A percentile compares a stretch with the other conserved stretches of the same genome.
Conservation (phyloP, 2,329 filamentous ascomycete species). For the Pseudocercospora crystallina region DNA sequence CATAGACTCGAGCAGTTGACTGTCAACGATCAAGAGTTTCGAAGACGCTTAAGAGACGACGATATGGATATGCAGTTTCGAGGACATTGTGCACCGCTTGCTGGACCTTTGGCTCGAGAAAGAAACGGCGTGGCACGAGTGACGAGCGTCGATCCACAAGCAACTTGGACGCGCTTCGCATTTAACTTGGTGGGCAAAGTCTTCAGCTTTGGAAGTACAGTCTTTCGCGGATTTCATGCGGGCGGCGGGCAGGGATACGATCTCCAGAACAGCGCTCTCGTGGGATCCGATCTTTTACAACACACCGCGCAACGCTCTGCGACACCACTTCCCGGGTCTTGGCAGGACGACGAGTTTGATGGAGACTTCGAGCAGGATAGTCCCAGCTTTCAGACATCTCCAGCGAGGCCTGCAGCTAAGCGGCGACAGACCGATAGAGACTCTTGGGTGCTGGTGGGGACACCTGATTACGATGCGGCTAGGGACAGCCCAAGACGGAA, state of each 20-base stretch:
- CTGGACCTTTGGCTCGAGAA: constrained; percentile 35
- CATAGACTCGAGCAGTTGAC: constrained; percentile 36
- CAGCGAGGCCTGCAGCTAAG: constrained; percentile 39
- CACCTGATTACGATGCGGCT: constrained; percentile 56
- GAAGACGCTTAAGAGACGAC: constrained; percentile 24
- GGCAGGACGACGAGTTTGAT: constrained; percentile 51
- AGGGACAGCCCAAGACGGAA: constrained; percentile 42
- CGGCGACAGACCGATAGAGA: constrained; percentile 49
- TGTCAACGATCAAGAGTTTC: constrained; percentile 20
- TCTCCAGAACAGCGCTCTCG: constrained; percentile 36
- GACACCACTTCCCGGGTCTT: constrained; percentile 56
- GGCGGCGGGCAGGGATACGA: constrained; percentile 75
- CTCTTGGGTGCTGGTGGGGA: constrained; percentile 49
- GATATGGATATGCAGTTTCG: constrained; percentile 18
- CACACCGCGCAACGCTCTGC: constrained; percentile 30
- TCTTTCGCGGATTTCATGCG: constrained; percentile 82
- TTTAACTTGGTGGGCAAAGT: constrained; percentile 71
- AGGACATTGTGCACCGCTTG: constrained; percentile 15
- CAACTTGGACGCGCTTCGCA: constrained; percentile 58
- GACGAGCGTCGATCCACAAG: constrained; percentile 11
- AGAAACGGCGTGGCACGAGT: constrained; percentile 36
- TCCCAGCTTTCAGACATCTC: constrained; percentile 36
- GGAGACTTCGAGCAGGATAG: constrained; percentile 44
- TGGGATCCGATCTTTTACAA: constrained; percentile 23
- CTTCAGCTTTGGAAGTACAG: constrained; percentile 74